phyloP scores from a whole-genome alignment of 495 filamentous ascomycete genomes.

The Trichoderma virens region DNA sequence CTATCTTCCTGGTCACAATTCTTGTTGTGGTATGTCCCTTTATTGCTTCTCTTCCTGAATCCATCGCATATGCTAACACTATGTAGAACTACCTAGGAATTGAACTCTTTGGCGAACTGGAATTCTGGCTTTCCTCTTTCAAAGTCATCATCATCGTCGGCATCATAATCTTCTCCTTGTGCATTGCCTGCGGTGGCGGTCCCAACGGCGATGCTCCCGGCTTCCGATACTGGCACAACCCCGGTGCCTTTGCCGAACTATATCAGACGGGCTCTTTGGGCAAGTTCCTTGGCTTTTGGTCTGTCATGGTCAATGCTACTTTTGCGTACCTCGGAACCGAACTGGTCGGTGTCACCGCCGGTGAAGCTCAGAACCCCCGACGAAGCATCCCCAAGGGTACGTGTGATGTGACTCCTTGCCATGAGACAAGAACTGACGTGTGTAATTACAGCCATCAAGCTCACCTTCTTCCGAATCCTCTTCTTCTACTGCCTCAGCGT shows the following conservation, averaged over 20 bases:
- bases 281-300: constrained; percentile 70
- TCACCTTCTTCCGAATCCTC: constrained; percentile 66
- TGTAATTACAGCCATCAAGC: constrained; percentile 51
- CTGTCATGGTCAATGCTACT: constrained; percentile 66
- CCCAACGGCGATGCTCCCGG: constrained; percentile 61
- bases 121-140: constrained; percentile 70
- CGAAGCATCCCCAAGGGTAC: constrained; percentile 15
- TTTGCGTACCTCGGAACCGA: constrained; percentile 85
- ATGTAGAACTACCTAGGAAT: constrained; percentile 51
- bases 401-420: neutral
- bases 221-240: constrained; percentile 71
- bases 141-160: constrained; percentile 65
- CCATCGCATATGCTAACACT: neutral
- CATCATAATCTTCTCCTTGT: constrained; percentile 56
- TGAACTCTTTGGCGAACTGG: constrained; percentile 68
- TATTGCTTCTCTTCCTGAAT: neutral
- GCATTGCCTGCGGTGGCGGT: constrained; percentile 69
- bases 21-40: constrained; percentile 31
- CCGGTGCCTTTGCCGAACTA: constrained; percentile 57
- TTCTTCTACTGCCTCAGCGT: constrained; percentile 67
- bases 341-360: constrained; percentile 71
- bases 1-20: constrained; percentile 57
- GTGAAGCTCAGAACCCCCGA: constrained; percentile 72
- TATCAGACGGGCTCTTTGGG: constrained; percentile 40
- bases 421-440: neutral